These are phyloP conservation scores for Phytophthora sansomeana DNA, from an alignment of 352 stramenopile species.

Conservation along the genomic window DNA sequence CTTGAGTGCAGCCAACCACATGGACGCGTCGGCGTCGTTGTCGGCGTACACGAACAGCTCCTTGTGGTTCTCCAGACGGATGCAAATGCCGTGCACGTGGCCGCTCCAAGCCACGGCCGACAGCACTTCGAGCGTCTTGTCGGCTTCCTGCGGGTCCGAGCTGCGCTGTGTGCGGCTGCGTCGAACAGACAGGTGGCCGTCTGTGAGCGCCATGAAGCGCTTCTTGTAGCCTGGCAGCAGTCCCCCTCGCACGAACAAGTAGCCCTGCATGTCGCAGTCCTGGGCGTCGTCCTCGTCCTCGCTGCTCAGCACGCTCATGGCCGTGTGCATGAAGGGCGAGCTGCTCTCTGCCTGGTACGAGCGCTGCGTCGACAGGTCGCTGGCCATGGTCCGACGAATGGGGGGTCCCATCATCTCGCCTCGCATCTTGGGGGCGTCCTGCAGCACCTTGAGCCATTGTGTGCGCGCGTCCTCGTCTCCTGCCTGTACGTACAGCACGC, in stretches of 20 bases:
- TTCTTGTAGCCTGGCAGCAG: conserved; percentile 61
- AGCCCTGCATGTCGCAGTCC: conserved; percentile 50
- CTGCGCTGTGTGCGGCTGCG: conserved; percentile 33
- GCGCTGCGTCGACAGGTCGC: conserved; percentile 46
- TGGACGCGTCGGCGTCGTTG: conserved; percentile 51
- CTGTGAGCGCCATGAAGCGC: conserved; percentile 54
- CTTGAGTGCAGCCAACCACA: conserved; percentile 64
- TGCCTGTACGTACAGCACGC: conserved; percentile 64
- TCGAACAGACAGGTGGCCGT: conserved; percentile 57
- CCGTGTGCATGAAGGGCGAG: conserved; percentile 35
- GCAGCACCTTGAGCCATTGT: conserved; percentile 67
- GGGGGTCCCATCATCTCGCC: conserved; percentile 34
- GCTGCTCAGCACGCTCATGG: conserved; percentile 57
- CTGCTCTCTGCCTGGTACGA: conserved; percentile 27
- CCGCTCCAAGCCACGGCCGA: conserved; percentile 50
- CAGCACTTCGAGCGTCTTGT: conserved; percentile 60
- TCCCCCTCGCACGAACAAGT: conserved; percentile 50
- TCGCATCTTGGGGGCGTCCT: conserved; percentile 48
- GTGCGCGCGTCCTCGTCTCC: conserved; percentile 52
- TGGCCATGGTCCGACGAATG: conserved; percentile 52
- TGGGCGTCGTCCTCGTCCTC: conserved; percentile 50
- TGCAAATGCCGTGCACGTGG: conserved; percentile 52
- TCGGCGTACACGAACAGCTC: conserved; percentile 58
- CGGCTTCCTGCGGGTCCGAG: conserved; percentile 33
- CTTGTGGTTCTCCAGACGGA: conserved; percentile 64